Percentiles rank a stretch among this genome's conserved stretches.
phyloP scores from a whole-genome alignment of 352 stramenopile species.

The Phytophthora sansomeana region DNA sequence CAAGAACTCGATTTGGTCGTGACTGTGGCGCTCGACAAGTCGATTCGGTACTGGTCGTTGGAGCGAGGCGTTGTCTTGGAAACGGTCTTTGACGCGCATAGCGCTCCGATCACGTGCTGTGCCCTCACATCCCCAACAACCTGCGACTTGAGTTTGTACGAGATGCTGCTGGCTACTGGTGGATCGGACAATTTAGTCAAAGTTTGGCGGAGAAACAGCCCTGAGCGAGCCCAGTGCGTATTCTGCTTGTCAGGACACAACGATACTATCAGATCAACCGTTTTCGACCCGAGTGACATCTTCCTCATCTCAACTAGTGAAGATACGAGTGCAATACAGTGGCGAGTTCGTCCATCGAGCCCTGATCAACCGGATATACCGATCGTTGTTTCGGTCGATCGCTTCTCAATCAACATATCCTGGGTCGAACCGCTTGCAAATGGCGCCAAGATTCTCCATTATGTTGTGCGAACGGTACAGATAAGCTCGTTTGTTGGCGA shows the following conservation, averaged over 20 bases:
- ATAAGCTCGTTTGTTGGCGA: conserved; percentile 40
- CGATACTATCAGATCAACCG: conserved; percentile 43
- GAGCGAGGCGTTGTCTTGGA: conserved; percentile 40
- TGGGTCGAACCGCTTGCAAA: conserved; percentile 68
- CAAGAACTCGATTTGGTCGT: conserved; percentile 51
- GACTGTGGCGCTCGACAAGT: conserved; percentile 57
- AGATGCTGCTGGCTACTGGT: conserved; percentile 60
- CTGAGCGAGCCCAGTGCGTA: conserved; percentile 39
- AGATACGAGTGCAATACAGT: conserved; percentile 57
- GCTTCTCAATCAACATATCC: conserved; percentile 57
- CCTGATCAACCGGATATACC: conserved; percentile 50
- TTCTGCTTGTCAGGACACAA: conserved; percentile 62
- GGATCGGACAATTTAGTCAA: conserved; percentile 75
- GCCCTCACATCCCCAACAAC: conserved; percentile 46
- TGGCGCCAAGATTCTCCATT: conserved; percentile 60
- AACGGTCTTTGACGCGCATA: conserved; percentile 54
- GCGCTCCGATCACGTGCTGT: conserved; percentile 50
- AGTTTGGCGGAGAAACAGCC: conserved; percentile 46
- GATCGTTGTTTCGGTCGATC: conserved; percentile 38
- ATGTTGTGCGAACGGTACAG: conserved; percentile 55
- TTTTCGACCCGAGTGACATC: conserved; percentile 54
- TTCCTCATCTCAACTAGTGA: conserved; percentile 66
- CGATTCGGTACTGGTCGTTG: conserved; percentile 59
- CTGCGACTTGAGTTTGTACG: conserved; percentile 23
- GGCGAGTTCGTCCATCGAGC: conserved; percentile 57